Base-by-base conservation (phyloP, 2,329 filamentous ascomycete species). In the Lasiodiplodia citricola region DNA sequence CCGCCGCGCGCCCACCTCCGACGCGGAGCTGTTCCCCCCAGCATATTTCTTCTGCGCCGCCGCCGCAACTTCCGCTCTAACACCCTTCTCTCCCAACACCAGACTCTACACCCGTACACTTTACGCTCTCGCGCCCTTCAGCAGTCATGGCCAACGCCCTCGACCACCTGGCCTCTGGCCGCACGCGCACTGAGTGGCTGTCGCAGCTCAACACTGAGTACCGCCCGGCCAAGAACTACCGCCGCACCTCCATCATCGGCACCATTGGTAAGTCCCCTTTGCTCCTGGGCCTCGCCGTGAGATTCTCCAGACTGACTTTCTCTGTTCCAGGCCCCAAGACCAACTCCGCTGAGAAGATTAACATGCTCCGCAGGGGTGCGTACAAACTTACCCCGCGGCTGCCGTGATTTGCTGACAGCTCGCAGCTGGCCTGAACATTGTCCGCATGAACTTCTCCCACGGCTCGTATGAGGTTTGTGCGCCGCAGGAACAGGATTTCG, bases 381-480 rank as follows among this genome's bases (percentile, higher is more conserved):
- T 71, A 23, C 8, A 23, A 38, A 44, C 14, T 5, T 23, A 35
- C 55, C 54, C 55, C 54, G n/a, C 52, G 18, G 41, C 58, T 16
- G 57, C 31, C 25, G 51, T 28, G 57, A 14, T 28, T 25, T 56
- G 60, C 66, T 74, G 58, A 71, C 56, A 52, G 68, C 64, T 75
- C 74, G 28, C 72, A 85, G 91, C 91, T 73, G 96, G 96, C 83
- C 91, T 98, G 78, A 98, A 98, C 84, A 94, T 99, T 75, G 96
- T 98, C 75, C 95, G 96, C 85, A 99, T 99, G 96, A 99, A 99
- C 91, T 98, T 98, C 82, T 97, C 92, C 73, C 93, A 97, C 83
- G 93, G 93, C 77, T 91, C 90, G 74, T 96, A 98, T 83, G 94
- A 91, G 80, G 85, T 87, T 78, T 70, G 76, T 28, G 21, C 23